These are phyloP conservation scores for Axilococcus clingmanii DNA, from an alignment of 139 green algal genomes.

Conservation along the genomic window DNA sequence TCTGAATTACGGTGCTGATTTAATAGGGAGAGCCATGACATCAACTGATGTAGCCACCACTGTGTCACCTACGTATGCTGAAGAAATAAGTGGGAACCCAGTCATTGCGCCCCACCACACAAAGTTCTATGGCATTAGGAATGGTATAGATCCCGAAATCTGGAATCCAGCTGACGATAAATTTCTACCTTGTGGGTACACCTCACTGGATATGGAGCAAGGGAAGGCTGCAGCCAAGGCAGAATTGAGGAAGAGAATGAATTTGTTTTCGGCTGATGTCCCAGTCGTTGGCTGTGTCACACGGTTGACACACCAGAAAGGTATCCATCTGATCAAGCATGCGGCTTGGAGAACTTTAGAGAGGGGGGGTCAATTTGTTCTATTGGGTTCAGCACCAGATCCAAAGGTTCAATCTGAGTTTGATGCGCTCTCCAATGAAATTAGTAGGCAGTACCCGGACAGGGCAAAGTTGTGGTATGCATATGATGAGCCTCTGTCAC, in stretches of 20 bases:
- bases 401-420: constrained; percentile 75
- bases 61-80: constrained; percentile 88
- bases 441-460: constrained; percentile 65
- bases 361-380: constrained; percentile 91
- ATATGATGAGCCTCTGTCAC: constrained; percentile 91
- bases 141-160: constrained; percentile 96
- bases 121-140: constrained; percentile 85
- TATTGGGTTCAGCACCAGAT: constrained; percentile 90
- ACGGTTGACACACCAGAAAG: constrained; percentile 87
- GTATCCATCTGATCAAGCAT: constrained; percentile 98
- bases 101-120: constrained; percentile 55
- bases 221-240: constrained; percentile 56
- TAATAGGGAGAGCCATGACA: constrained; percentile 64
- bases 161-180: constrained; percentile 82
- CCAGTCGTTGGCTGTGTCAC: constrained; percentile 71
- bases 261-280: constrained; percentile 48
- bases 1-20: constrained; percentile 77
- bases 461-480: constrained; percentile 59
- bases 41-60: constrained; percentile 71
- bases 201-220: constrained; percentile 24
- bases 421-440: constrained; percentile 55
- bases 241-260: constrained; percentile 50
- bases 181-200: constrained; percentile 68
- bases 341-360: constrained; percentile 80
- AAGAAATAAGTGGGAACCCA: constrained; percentile 67